Evolutionary conservation across 2,329 filamentous ascomycete species (phyloP).

Genomic region (Albophoma yamanashiensis): DNA sequence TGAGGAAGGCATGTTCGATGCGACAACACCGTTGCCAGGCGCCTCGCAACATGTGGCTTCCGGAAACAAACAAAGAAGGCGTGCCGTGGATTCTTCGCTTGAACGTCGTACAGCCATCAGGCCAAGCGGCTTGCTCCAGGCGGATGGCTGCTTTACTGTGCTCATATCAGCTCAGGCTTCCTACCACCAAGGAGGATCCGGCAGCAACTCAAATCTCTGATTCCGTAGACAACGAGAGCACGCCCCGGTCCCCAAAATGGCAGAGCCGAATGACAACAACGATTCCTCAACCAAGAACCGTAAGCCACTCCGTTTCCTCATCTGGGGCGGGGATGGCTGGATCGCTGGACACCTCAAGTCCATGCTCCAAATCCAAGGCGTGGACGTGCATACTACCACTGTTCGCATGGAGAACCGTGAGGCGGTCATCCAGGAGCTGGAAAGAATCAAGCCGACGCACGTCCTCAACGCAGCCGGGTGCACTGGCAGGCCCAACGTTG

Average conservation of each 20-base stretch:
- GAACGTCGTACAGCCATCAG: background rate
- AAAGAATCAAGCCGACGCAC: conserved; percentile 51
- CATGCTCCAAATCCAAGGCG: conserved; percentile 47
- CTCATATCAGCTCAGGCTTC: background rate
- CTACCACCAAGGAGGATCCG: background rate
- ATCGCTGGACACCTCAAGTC: conserved; percentile 50
- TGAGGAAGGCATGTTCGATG: no score
- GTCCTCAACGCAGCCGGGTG: conserved; percentile 57
- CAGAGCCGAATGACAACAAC: no score
- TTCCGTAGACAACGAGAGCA: background rate
- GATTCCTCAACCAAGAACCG: background rate
- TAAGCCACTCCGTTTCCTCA: conserved; percentile 35
- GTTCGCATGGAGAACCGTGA: conserved; percentile 55
- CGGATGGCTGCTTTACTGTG: background rate
- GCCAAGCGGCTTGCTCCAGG: background rate
- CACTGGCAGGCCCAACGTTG: conserved; percentile 57
- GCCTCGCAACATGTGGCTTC: background rate
- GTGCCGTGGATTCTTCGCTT: background rate
- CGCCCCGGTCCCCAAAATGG: background rate
- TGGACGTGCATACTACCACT: conserved; percentile 49
- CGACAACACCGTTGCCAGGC: no score
- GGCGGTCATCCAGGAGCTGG: conserved; percentile 43
- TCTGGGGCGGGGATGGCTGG: conserved; percentile 56
- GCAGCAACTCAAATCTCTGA: background rate
- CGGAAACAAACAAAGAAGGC: background rate